These are phyloP conservation scores for Spiraea crenata DNA, from an alignment of 331 rosid species.

Conservation along the genomic window DNA sequence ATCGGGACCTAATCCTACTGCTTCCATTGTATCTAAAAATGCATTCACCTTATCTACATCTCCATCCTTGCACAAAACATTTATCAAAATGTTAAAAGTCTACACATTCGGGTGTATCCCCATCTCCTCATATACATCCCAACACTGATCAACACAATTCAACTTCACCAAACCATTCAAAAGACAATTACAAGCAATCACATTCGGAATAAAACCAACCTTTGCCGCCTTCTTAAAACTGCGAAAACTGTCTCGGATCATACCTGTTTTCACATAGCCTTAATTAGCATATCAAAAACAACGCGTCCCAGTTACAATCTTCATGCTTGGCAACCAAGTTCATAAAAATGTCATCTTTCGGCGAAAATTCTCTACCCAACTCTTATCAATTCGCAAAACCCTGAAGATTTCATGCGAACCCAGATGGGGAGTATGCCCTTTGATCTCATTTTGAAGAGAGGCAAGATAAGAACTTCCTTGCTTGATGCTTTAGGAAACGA, in stretches of 20 bases:
- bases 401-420: conserved; percentile 64
- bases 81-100: conserved; percentile 72
- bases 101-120: conserved; percentile 65
- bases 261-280: conserved; percentile 74
- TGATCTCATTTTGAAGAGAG: conserved; percentile 50
- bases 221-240: conserved; percentile 56
- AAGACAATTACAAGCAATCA: conserved; percentile 61
- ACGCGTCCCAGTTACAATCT: conserved; percentile 84
- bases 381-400: conserved; percentile 66
- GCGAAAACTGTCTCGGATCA: conserved; percentile 58
- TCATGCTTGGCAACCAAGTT: conserved; percentile 41
- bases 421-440: conserved; percentile 56
- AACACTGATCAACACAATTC: conserved; percentile 52
- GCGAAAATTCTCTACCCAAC: conserved; percentile 29
- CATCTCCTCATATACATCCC: conserved; percentile 88
- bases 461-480: conserved; percentile 32
- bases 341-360: conserved; percentile 44
- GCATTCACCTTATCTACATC: conserved; percentile 65
- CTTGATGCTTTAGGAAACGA: conserved; percentile 58
- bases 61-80: conserved; percentile 62
- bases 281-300: conserved; percentile 68
- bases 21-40: conserved; percentile 86
- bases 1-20: conserved; percentile 85
- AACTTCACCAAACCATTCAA: conserved; percentile 56
- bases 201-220: conserved; percentile 67